Evolutionary conservation across 2,329 filamentous ascomycete species (phyloP).

Genomic region (Fusarium keratoplasticum): DNA sequence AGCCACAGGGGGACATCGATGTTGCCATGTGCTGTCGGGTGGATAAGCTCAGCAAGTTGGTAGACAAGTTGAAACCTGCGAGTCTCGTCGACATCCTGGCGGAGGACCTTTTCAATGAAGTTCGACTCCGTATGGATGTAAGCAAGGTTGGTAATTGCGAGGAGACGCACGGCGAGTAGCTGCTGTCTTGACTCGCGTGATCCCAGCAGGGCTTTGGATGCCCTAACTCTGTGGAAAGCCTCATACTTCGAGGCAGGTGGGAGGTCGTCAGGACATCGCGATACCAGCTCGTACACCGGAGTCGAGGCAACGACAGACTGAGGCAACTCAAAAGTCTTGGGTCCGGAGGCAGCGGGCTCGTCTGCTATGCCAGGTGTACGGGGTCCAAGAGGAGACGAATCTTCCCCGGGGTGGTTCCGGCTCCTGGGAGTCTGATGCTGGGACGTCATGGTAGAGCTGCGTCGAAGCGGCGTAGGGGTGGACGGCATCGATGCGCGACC

Average conservation of each 20-base stretch:
- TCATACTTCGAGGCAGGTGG: conserved; percentile 84
- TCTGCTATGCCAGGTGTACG: conserved; percentile 55
- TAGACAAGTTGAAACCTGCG: conserved; percentile 90
- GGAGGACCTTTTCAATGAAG: conserved; percentile 88
- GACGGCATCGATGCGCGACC: conserved; percentile 64
- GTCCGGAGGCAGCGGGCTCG: conserved; percentile 54
- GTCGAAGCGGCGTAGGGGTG: conserved; percentile 81
- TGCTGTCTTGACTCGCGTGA: conserved; percentile 76
- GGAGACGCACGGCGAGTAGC: conserved; percentile 81
- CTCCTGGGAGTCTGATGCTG: conserved; percentile 56
- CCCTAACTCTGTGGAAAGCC: conserved; percentile 82
- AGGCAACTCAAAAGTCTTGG: conserved; percentile 74
- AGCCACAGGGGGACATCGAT: conserved; percentile 77
- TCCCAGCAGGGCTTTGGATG: conserved; percentile 81
- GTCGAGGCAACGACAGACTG: conserved; percentile 63
- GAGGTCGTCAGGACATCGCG: conserved; percentile 70
- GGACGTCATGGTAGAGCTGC: conserved; percentile 68
- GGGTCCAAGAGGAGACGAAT: conserved; percentile 62
- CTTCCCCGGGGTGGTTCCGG: conserved; percentile 50
- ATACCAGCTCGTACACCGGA: conserved; percentile 68
- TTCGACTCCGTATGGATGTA: conserved; percentile 86
- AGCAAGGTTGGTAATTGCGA: conserved; percentile 90
- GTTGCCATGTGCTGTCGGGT: conserved; percentile 79
- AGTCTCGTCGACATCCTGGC: conserved; percentile 89
- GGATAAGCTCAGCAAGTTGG: conserved; percentile 91